phyloP scores from a whole-genome alignment of 2,329 filamentous ascomycete genomes.

The Aureobasidium sp. region DNA sequence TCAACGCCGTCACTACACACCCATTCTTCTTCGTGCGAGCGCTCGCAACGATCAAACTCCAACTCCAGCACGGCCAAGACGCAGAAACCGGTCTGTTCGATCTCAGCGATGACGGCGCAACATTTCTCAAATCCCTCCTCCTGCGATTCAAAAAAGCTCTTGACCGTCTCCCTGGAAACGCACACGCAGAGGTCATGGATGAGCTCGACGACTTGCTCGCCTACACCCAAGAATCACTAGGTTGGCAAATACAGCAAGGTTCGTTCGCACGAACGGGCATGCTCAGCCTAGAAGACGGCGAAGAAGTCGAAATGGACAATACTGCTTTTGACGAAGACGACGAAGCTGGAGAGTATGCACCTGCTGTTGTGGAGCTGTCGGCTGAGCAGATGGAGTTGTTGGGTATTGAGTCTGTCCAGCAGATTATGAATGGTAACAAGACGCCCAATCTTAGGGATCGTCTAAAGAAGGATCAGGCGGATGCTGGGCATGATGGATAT shows the following conservation, averaged over 20 bases:
- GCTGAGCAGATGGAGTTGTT: conserved; percentile 36
- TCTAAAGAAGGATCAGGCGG: conserved; percentile 20
- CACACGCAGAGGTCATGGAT: conserved; percentile 40
- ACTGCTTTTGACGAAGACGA: conserved; percentile 50
- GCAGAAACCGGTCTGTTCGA: conserved; percentile 57
- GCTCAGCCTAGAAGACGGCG: conserved; percentile 56
- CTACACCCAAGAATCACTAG: conserved; percentile 48
- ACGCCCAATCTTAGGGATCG: conserved; percentile 18
- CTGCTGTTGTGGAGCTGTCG: conserved; percentile 51
- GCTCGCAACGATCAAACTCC: conserved; percentile 44
- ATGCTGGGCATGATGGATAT: not conserved
- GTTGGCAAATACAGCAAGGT: conserved; percentile 50
- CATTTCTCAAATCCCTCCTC: conserved; percentile 48
- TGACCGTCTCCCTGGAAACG: conserved; percentile 39
- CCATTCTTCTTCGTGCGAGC: conserved; percentile 47
- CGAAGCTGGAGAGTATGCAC: conserved; percentile 59
- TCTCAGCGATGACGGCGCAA: conserved; percentile 47
- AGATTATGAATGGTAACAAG: conserved; percentile 5
- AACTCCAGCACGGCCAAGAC: conserved; percentile 51
- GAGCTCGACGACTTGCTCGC: conserved; percentile 51
- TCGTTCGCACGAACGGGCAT: conserved; percentile 49
- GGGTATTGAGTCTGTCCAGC: conserved; percentile 24
- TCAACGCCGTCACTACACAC: conserved; percentile 42
- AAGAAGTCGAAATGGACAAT: conserved; percentile 52
- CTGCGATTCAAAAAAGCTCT: conserved; percentile 46